Base-by-base conservation (phyloP, 2,329 filamentous ascomycete species). In the Fusarium buharicum region DNA sequence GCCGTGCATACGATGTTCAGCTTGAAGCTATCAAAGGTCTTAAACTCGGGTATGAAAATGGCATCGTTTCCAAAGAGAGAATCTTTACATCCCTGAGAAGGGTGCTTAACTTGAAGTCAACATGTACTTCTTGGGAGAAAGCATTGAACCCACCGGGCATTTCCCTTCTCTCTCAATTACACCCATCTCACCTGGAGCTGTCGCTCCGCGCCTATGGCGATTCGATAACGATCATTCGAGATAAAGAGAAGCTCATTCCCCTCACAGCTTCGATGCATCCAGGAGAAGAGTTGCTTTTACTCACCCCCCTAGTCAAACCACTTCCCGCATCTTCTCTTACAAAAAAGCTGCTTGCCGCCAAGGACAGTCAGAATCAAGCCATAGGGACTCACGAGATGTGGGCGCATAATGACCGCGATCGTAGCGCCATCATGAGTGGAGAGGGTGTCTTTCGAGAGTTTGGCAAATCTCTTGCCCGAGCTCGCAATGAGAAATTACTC, bases 361-460 rank as follows among this genome's bases (percentile, higher is more conserved):
- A 81, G 64, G 77, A 76, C 27, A 73, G 67, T 33, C 75, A 77
- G 34, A 71, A 73, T 2, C 48, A 68, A 31, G 60, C 73, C 4
- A 69, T 73, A 14, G 79, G 73, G 2, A 73, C 79, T 11, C 84
- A 86, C 49, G 87, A 89, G 52, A 81, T 75, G 58, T 86, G 82
- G 82, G 62, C 74, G 57, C 88, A 83, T 78, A 70, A 88, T 79
- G 78, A 86, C 22, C 74, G 73, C 18, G 79, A 88, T 77, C 74
- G 85, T 67, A 78, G 84, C 50, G 75, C 87, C 62, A 84, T 97
- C 17, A 92, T 97, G 89, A 97, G 91, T 66, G 94, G 94, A 24
- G 94, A 98, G 76, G 89, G 91, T 27, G 93, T 98, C 0, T 98
- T 98, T 70, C 85, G 92, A 68, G 93, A 97, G 72, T 83, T 98